These are phyloP conservation scores for Peltaster fructicola DNA, from an alignment of 2,329 filamentous ascomycete genomes.

Conservation along the genomic window DNA sequence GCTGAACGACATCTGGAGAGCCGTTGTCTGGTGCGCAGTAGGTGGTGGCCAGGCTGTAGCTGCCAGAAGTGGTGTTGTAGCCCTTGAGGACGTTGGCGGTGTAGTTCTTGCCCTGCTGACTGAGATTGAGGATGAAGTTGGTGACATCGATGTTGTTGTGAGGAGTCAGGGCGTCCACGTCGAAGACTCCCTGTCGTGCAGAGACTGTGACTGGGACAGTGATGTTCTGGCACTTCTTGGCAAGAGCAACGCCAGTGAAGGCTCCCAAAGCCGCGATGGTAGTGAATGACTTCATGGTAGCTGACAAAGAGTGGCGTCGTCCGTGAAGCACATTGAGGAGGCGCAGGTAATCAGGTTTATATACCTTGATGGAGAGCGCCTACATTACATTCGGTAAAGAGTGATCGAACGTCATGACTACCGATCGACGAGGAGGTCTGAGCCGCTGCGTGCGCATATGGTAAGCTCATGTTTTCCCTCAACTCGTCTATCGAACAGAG, in stretches of 20 bases:
- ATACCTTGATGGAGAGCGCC: too few species aligned
- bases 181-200: conserved; percentile 37
- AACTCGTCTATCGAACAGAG: too few species aligned
- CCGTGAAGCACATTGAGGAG: too few species aligned
- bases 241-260: conserved; percentile 11
- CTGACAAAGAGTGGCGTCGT: too few species aligned
- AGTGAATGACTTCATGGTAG: conserved; percentile 11
- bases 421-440: too few species aligned
- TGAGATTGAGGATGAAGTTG: conserved; percentile 35
- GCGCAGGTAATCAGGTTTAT: too few species aligned
- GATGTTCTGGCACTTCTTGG: conserved; percentile 29
- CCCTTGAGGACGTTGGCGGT: conserved; percentile 27
- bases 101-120: conserved; percentile 34
- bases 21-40: conserved; percentile 36
- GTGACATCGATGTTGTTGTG: conserved; percentile 39
- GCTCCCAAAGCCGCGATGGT: conserved; percentile 9
- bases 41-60: conserved; percentile 40
- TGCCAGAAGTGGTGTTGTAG: conserved; percentile 33
- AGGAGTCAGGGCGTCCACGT: conserved; percentile 25
- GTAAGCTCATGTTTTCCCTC: too few species aligned
- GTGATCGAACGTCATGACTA: too few species aligned
- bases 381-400: too few species aligned
- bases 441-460: too few species aligned
- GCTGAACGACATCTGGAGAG: conserved; percentile 24
- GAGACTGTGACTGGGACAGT: conserved; percentile 39